phyloP scores from a whole-genome alignment of 768 basidiomycete species.

The Xerocomellus chrysenteron region DNA sequence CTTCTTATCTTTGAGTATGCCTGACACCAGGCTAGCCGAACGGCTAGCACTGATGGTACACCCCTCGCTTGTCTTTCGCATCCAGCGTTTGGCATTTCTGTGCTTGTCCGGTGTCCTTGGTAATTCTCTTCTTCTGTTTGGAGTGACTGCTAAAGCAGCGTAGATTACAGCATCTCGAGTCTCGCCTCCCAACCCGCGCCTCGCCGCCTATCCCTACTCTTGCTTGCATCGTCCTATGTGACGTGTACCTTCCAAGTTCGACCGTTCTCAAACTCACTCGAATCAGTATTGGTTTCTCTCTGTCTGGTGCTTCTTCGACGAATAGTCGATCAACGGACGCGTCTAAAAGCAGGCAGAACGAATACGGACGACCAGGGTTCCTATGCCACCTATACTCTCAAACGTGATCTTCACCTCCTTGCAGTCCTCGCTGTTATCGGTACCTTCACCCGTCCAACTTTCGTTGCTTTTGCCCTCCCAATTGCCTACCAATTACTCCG shows the following conservation, averaged over 20 bases:
- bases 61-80: constrained; percentile 25
- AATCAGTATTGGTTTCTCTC: constrained; percentile 32
- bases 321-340: constrained; percentile 6
- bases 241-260: constrained; percentile 38
- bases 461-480: constrained; percentile 34
- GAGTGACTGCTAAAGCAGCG: background rate
- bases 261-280: constrained; percentile 41
- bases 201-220: constrained; percentile 23
- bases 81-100: constrained; percentile 33
- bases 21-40: constrained; percentile 17
- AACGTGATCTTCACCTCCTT: constrained; percentile 25
- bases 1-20: background rate
- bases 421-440: constrained; percentile 30
- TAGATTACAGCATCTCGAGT: constrained; percentile 26
- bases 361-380: background rate
- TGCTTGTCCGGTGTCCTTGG: constrained; percentile 34
- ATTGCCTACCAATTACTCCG: constrained; percentile 28
- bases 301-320: constrained; percentile 28
- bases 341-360: background rate
- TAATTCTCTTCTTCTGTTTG: constrained; percentile 11
- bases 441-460: constrained; percentile 37
- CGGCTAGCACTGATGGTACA: background rate
- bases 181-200: constrained; percentile 20
- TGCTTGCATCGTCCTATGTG: constrained; percentile 38
- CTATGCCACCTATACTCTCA: background rate